These are phyloP conservation scores for Typha latifolia DNA, from an alignment of 176 grass and related monocot species.

Conservation along the genomic window DNA sequence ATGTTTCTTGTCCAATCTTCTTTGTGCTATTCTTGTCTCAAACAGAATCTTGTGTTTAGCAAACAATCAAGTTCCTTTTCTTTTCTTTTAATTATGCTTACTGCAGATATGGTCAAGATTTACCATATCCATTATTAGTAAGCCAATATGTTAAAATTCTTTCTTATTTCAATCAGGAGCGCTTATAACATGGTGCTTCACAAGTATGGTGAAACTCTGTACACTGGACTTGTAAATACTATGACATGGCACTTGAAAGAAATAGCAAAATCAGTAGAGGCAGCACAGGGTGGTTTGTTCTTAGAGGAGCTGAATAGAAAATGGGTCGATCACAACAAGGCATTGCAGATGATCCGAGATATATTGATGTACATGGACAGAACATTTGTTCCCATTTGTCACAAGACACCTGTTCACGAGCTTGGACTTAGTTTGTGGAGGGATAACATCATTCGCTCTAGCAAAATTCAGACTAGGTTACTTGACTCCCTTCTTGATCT, in stretches of 20 bases:
- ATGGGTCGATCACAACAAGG: slow-evolving; percentile 93
- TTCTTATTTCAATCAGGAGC: slow-evolving; percentile 38
- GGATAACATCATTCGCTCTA: slow-evolving; percentile 69
- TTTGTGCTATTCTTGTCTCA: too few species aligned
- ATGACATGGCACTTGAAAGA: slow-evolving; percentile 69
- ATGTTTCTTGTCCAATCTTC: too few species aligned
- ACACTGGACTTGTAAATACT: slow-evolving; percentile 55
- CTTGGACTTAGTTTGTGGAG: slow-evolving; percentile 88
- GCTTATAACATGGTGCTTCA: slow-evolving; percentile 99
- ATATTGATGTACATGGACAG: slow-evolving; percentile 98
- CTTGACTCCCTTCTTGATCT: slow-evolving; percentile 77
- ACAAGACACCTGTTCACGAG: slow-evolving; percentile 79
- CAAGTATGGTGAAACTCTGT: slow-evolving; percentile 87
- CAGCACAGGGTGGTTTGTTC: slow-evolving; percentile 70
- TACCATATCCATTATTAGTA: not conserved
- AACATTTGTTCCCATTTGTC: slow-evolving; percentile 43
- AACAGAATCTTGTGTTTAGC: too few species aligned
- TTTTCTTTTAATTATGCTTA: too few species aligned
- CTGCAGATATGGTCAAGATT: too few species aligned
- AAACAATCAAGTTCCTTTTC: too few species aligned
- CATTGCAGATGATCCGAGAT: slow-evolving; percentile 84
- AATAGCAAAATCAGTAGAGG: slow-evolving; percentile 66
- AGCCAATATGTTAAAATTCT: slow-evolving; percentile 1
- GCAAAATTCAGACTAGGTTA: slow-evolving; percentile 55
- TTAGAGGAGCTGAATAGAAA: slow-evolving; percentile 74